These are phyloP conservation scores for Trametes sanguinea DNA, from an alignment of 768 basidiomycete genomes.

Conservation along the genomic window DNA sequence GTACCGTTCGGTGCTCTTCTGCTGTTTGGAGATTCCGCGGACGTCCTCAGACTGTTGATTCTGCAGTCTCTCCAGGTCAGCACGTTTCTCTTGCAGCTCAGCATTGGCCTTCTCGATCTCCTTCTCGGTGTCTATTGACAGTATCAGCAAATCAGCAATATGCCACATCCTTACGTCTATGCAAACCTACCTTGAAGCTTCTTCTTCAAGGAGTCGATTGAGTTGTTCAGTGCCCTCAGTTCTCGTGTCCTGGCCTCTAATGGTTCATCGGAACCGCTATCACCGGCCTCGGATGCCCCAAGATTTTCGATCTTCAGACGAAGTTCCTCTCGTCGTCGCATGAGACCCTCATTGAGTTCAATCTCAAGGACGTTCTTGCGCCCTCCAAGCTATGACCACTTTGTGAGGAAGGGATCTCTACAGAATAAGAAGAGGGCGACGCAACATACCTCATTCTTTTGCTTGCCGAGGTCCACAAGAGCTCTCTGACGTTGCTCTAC, in stretches of 20 bases:
- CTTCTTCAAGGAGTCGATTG: conserved; percentile 65
- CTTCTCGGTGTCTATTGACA: conserved; percentile 62
- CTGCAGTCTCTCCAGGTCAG: conserved; percentile 72
- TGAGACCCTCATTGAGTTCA: conserved; percentile 87
- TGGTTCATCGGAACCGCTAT: conserved; percentile 60
- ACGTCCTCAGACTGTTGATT: conserved; percentile 85
- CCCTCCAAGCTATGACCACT: conserved; percentile 39
- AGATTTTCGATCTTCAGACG: conserved; percentile 72
- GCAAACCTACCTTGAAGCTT: conserved; percentile 56
- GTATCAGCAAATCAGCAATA: background rate
- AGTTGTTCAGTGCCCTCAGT: conserved; percentile 61
- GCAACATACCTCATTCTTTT: conserved; percentile 61
- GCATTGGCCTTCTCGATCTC: conserved; percentile 62
- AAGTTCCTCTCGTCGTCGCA: conserved; percentile 78
- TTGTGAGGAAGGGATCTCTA: background rate
- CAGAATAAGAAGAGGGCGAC: conserved; percentile 24
- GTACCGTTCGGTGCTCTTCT: conserved; percentile 95
- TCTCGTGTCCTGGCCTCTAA: conserved; percentile 71
- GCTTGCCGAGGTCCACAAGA: conserved; percentile 66
- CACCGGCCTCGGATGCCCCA: conserved; percentile 60
- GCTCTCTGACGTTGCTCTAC: conserved; percentile 74
- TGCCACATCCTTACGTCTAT: background rate
- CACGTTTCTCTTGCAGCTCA: conserved; percentile 67
- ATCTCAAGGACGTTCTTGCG: conserved; percentile 85
- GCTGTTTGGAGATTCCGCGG: conserved; percentile 83